Evolutionary conservation across 768 basidiomycete species (phyloP), one percentile per base, ranked within the genome.

Genomic region (Leucocoprinus leucothites): DNA sequence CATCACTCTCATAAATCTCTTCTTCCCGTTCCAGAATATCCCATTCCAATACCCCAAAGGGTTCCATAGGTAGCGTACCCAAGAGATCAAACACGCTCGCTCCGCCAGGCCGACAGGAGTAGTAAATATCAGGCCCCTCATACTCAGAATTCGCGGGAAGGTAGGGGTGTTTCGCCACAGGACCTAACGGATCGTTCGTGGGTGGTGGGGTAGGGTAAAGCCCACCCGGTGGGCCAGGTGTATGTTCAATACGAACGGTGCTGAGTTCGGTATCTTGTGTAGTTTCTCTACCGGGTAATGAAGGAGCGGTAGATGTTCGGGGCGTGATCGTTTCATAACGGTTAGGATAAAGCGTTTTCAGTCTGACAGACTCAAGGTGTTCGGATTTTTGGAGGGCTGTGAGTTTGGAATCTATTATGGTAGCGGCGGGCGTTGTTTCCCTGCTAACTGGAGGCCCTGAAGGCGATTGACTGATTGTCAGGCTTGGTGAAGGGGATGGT

Each of bases 1-100:
- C 84, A 57, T 88, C 85, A 43, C 79, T 70, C 58, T 89, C 86
- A 54, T 82, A 90, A 0, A 91, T 74, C 58, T 91, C 89, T 47
- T 90, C 90, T 62, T 91, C 89, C 38, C 81, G 71, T 56, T 90
- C 88, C 7, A 87, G 48, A 7, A 92, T 74, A 36, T 78, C 73
- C 89, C 89, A 91, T 2, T 78, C 76, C 41, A 87, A 73, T 1
- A 87, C 69, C 2, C 90, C 90, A 57, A 79, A 91, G 3, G 69
- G 71, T 24, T 84, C 80, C 61, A 86, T 65, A 0, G 87, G 77
- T 11, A 87, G 65, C 4, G 78, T 79, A 14, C 77, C 77, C 40
- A 91, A 63, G 5, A 88, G 69, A 63, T 91, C 89, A 56, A 78
- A 89, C 5, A 90, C 63, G 41, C 79, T 79, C 1, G 82, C 75